Evolutionary conservation across 306 rosid species (phyloP), one percentile per base, ranked within the genome.

Genomic region (Oemleria cerasiformis): DNA sequence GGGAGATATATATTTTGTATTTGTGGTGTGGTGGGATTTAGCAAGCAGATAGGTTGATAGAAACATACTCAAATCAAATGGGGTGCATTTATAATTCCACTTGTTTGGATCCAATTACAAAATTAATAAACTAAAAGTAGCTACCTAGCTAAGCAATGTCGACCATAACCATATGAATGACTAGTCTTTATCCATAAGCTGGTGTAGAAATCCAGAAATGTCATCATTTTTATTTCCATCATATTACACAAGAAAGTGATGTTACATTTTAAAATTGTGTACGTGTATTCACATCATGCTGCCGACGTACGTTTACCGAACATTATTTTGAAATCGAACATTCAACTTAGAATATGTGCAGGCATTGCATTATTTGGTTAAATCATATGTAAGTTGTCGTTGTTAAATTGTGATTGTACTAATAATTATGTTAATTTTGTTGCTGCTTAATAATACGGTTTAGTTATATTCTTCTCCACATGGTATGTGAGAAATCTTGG

Each of bases 291-390:
- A 30, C 36, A 30, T 30, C 36, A 1, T 30, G 36, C 36, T 30
- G 36, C 36, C 36, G 36, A 30, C 36, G 36, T 30, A 30, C 36
- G 36, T 30, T 30, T 30, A 30, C 11, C 16, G 34, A 20, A 20
- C 60, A 20, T 7, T 20, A 54, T 54, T 21, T 13, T 8, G 34
- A 54, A 54, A 53, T 53, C 30, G 19, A 53, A 19, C 19, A 19
- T 19, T 53, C 30, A 53, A 53, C 58, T n/a, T 21, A 57, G 30
- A 20, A 55, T 21, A 61, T 17, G 20, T 12, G 45, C 13, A 47
- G 45, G 70, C 45, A 30, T 65, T 61, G 25, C 72, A 79, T 80
- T 79, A 82, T 71, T 56, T 48, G 77, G 76, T 81, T 67, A 76
- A 76, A 83, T 78, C 82, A 84, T 69, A 30, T 1, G 36, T 1